Percentiles rank a stretch among this genome's conserved stretches.
Conservation (phyloP, 805 yeast species). For the Yamadazyma phyllophila region DNA sequence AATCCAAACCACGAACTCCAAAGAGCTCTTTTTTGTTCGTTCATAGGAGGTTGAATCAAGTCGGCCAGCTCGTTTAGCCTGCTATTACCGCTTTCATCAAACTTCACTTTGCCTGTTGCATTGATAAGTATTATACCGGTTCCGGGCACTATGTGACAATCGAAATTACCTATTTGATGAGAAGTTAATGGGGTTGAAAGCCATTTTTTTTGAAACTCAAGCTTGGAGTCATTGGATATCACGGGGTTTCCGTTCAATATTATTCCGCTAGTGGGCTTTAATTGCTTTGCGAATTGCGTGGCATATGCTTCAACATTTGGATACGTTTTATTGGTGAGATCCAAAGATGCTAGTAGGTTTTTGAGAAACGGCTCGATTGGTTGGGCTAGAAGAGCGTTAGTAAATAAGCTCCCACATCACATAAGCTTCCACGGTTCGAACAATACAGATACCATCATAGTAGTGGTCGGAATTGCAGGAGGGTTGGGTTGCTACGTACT, state of each 20-base stretch:
- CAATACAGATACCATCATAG: too few relatives aligned
- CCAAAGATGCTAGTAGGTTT: slow-evolving; percentile 32
- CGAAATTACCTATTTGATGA: slow-evolving; percentile 63
- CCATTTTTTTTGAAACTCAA: slow-evolving; percentile 60
- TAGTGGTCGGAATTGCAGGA: too few relatives aligned
- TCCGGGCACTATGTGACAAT: slow-evolving; percentile 67
- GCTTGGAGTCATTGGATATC: slow-evolving; percentile 31
- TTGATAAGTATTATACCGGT: slow-evolving; percentile 52
- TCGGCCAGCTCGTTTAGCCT: slow-evolving; percentile 65
- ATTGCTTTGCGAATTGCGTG: slow-evolving; percentile 48
- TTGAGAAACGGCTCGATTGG: slow-evolving; percentile 42
- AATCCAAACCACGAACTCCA: slow-evolving; percentile 78
- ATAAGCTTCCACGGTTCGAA: too few relatives aligned
- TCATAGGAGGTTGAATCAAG: slow-evolving; percentile 26
- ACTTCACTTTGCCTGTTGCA: slow-evolving; percentile 60
- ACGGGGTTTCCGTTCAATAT: slow-evolving; percentile 60
- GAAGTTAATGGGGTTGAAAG: slow-evolving; percentile 53
- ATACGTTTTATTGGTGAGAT: slow-evolving; percentile 29
- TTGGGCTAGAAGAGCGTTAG: slow-evolving; percentile 15
- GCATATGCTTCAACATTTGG: slow-evolving; percentile 41
- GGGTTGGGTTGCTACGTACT: slow-evolving; percentile 11
- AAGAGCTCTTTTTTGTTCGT: slow-evolving; percentile 39
- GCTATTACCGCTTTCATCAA: slow-evolving; percentile 73
- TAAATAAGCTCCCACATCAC: neutral
- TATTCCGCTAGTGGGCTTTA: slow-evolving; percentile 51